These are phyloP conservation scores for Penicillium sp. DNA, from an alignment of 2,329 filamentous ascomycete genomes.

Conservation along the genomic window DNA sequence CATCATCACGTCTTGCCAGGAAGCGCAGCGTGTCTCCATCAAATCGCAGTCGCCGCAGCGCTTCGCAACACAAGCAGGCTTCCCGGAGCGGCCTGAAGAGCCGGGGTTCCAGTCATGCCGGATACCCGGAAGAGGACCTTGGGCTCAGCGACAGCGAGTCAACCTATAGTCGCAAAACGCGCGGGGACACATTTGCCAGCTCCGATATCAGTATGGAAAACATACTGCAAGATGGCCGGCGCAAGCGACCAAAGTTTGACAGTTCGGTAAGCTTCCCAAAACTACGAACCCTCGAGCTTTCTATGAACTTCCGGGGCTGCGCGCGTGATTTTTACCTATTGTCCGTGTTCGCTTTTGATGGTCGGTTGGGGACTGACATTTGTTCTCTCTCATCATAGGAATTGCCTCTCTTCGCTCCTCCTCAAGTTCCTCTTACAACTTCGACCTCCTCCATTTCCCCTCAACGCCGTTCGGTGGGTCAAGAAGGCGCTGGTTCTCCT, in stretches of 20 bases:
- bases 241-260: slow-evolving; percentile 90
- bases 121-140: slow-evolving; percentile 63
- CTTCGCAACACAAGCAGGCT: slow-evolving; percentile 67
- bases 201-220: slow-evolving; percentile 98
- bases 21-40: slow-evolving; percentile 74
- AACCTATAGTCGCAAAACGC: slow-evolving; percentile 68
- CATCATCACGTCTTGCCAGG: slow-evolving; percentile 63
- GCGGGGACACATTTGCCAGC: slow-evolving; percentile 79
- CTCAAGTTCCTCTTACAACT: slow-evolving; percentile 86
- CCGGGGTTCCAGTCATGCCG: slow-evolving; percentile 56
- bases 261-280: slow-evolving; percentile 72
- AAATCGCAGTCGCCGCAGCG: slow-evolving; percentile 67
- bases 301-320: background rate
- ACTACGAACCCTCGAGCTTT: too few species aligned
- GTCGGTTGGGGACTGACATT: slow-evolving; percentile 10
- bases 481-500: slow-evolving; percentile 60
- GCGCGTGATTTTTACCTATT: background rate
- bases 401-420: slow-evolving; percentile 88
- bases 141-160: slow-evolving; percentile 86
- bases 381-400: slow-evolving; percentile 54
- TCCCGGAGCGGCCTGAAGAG: slow-evolving; percentile 64
- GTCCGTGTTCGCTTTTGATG: background rate
- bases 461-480: slow-evolving; percentile 72
- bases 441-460: slow-evolving; percentile 97
- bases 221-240: slow-evolving; percentile 91